These are phyloP conservation scores for Dactylellina parvicollis DNA, from an alignment of 2,329 filamentous ascomycete genomes.

Conservation along the genomic window DNA sequence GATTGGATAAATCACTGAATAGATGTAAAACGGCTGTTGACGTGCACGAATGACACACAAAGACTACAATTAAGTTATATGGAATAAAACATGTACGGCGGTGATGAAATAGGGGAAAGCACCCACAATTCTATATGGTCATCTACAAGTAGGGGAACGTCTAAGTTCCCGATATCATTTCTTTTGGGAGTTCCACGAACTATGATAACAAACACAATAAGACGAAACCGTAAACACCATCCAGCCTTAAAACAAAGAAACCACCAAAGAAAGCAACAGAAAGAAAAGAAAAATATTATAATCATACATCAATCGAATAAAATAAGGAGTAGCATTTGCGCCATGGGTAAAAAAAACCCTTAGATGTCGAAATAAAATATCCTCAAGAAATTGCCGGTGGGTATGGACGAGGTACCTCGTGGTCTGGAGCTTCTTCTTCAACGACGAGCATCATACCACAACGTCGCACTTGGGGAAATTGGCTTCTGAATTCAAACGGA, in stretches of 20 bases:
- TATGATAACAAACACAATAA: neutral
- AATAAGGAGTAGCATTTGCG: neutral
- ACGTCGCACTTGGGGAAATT: no score
- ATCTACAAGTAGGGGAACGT: constrained; percentile 9
- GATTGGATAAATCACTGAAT: neutral
- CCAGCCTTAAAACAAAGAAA: constrained; percentile 5
- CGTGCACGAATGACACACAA: no score
- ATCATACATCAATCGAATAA: constrained; percentile 21
- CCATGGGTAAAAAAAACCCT: neutral
- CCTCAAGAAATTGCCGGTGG: no score
- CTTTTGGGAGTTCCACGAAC: neutral
- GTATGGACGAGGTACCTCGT: no score
- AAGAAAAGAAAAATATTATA: constrained; percentile 10
- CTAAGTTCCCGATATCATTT: neutral
- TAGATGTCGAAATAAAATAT: no score
- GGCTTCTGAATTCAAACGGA: no score
- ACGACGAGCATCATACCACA: neutral
- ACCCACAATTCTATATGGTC: no score
- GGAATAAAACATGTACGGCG: no score
- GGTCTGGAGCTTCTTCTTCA: neutral
- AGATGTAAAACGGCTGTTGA: neutral
- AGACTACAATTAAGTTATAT: no score
- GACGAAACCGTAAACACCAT: constrained; percentile 26
- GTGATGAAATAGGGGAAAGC: no score
- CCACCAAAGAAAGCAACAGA: constrained; percentile 14